phyloP scores from a whole-genome alignment of 495 filamentous ascomycete genomes.

The Trichoderma reesei region DNA sequence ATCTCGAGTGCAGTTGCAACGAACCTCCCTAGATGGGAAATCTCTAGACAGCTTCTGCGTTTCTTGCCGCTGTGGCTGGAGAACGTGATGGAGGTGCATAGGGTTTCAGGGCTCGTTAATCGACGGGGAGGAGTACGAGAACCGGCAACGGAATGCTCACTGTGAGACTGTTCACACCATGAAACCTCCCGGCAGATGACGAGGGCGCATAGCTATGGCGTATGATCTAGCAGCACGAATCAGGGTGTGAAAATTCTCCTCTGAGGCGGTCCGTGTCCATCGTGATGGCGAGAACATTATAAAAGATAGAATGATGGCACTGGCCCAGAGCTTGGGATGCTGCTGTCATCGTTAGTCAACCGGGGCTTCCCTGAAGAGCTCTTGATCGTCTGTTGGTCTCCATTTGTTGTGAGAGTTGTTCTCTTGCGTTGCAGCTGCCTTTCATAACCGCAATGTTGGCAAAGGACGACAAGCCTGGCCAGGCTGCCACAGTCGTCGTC shows the following conservation, averaged over 20 bases:
- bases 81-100: neutral
- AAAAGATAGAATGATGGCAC: neutral
- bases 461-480: neutral
- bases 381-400: neutral
- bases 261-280: neutral
- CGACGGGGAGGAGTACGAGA: neutral
- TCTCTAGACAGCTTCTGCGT: constrained; percentile 1
- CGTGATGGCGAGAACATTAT: neutral
- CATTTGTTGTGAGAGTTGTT: neutral
- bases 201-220: neutral
- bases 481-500: neutral
- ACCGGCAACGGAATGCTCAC: constrained; percentile 3
- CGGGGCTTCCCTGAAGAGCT: neutral
- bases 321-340: neutral
- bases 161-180: constrained; percentile 3
- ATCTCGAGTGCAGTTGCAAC: neutral
- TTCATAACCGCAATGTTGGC: neutral
- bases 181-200: neutral
- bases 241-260: neutral
- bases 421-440: neutral
- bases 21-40: constrained; percentile 1
- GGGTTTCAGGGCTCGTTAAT: neutral
- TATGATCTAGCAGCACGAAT: neutral
- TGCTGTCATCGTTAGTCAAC: neutral
- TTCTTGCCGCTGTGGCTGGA: neutral